Evolutionary conservation across 2,329 filamentous ascomycete species (phyloP).

Genomic region (Stenocarpella maydis): DNA sequence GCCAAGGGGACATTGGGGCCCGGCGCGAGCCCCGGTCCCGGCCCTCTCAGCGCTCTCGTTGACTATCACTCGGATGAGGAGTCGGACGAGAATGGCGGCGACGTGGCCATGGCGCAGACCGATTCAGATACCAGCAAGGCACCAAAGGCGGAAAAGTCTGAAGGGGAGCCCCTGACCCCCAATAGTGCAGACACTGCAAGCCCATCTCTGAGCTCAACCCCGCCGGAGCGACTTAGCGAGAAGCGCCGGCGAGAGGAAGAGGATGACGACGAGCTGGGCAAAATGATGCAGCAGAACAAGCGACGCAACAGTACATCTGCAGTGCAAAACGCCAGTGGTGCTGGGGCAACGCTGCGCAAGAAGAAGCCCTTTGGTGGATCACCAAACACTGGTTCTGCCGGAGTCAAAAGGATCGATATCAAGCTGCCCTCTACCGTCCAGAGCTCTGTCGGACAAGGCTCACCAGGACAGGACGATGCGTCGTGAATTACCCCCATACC

Average conservation of each 20-base stretch:
- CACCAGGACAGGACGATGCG: conserved; percentile 50
- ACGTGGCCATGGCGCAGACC: conserved; percentile 47
- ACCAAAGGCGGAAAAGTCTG: conserved; percentile 38
- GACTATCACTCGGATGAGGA: conserved; percentile 63
- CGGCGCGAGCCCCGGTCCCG: conserved; percentile 60
- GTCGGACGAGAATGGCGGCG: conserved; percentile 67
- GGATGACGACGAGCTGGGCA: conserved; percentile 90
- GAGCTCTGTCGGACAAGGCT: conserved; percentile 45
- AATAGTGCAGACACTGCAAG: conserved; percentile 45
- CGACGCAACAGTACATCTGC: conserved; percentile 66
- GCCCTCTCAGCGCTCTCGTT: conserved; percentile 66
- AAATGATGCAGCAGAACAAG: conserved; percentile 71
- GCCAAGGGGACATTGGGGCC: conserved; percentile 58
- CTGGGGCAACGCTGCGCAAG: conserved; percentile 51
- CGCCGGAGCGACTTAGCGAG: conserved; percentile 82
- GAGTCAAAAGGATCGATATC: conserved; percentile 65
- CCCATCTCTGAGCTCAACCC: conserved; percentile 56
- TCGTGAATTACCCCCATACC: conserved; percentile 40
- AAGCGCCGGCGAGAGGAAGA: conserved; percentile 93
- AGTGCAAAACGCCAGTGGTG: conserved; percentile 49
- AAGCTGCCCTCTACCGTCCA: conserved; percentile 59
- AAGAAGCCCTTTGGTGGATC: conserved; percentile 55
- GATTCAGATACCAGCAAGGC: conserved; percentile 41
- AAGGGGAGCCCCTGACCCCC: conserved; percentile 41
- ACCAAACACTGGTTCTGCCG: conserved; percentile 50